Evolutionary conservation across 495 filamentous ascomycete genomes (phyloP).

Genomic region (Penicillium paxilli): DNA sequence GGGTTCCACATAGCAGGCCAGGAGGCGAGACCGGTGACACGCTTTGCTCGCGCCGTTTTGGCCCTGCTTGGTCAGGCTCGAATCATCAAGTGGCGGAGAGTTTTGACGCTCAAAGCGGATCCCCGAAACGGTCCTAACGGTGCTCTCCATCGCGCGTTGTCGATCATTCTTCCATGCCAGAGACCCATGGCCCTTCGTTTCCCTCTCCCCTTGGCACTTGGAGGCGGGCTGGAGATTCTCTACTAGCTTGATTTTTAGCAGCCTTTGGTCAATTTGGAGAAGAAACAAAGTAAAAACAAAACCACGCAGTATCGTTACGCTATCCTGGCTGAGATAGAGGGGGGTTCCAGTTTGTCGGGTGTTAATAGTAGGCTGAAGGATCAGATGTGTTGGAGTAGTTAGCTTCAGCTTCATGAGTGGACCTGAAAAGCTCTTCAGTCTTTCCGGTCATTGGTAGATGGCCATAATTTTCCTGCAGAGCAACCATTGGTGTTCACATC

Average conservation of each 20-base stretch:
- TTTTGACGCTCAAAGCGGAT: conserved; percentile 1
- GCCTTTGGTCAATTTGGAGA: neutral
- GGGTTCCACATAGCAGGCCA: neutral
- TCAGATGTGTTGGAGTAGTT: neutral
- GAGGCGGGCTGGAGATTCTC: neutral
- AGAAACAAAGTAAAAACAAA: too few relatives aligned
- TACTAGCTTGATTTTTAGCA: neutral
- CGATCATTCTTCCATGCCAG: conserved; percentile 21
- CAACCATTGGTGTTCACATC: conserved; percentile 2
- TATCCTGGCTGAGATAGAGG: neutral
- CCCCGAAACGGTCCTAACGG: conserved; percentile 27
- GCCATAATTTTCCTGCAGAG: conserved; percentile 1
- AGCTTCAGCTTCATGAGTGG: neutral
- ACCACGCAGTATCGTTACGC: neutral
- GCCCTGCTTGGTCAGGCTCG: conserved; percentile 11
- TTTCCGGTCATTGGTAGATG: neutral
- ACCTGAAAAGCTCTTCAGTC: neutral
- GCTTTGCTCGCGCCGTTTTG: neutral
- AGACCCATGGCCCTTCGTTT: neutral
- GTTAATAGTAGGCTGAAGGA: neutral
- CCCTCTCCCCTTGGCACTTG: neutral
- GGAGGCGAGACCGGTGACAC: conserved; percentile 2
- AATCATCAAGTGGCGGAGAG: conserved; percentile 11
- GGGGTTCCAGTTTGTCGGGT: neutral
- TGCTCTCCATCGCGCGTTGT: conserved; percentile 15